Evolutionary conservation across 345 rosid species (phyloP).

Genomic region (Crucihimalaya himalaica): DNA sequence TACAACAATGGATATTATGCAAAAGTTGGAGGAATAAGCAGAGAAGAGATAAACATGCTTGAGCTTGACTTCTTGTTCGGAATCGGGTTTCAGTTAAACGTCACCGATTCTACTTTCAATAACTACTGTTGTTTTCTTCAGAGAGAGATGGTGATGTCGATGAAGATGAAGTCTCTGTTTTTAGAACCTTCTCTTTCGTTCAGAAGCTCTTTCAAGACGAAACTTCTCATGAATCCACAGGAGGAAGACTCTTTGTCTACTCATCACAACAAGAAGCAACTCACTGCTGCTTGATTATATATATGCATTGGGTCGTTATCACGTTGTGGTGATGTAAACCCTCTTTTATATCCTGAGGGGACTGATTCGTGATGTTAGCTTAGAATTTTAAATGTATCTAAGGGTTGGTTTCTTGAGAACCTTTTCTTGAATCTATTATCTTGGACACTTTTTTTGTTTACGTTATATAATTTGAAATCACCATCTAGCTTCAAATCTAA

Average conservation of each 20-base stretch:
- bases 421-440: neutral
- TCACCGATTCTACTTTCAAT: constrained; percentile 57
- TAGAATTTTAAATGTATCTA: neutral
- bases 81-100: constrained; percentile 64
- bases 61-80: constrained; percentile 77
- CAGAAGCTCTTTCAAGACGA: constrained; percentile 24
- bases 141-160: constrained; percentile 48
- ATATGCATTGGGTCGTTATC: neutral
- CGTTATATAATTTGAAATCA: neutral
- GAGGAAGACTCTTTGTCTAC: constrained; percentile 37
- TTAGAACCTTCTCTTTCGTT: constrained; percentile 28
- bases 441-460: neutral
- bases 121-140: constrained; percentile 57
- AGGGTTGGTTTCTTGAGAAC: too few species aligned
- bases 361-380: constrained; percentile 2
- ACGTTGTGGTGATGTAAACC: neutral
- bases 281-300: constrained; percentile 30
- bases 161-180: constrained; percentile 41
- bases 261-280: constrained; percentile 35
- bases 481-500: neutral
- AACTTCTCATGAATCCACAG: constrained; percentile 21
- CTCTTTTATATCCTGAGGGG: neutral
- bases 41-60: constrained; percentile 67
- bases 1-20: constrained; percentile 72
- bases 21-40: constrained; percentile 74